Evolutionary conservation across 2,329 filamentous ascomycete species (phyloP).

Genomic region (Metarhizium sp.): DNA sequence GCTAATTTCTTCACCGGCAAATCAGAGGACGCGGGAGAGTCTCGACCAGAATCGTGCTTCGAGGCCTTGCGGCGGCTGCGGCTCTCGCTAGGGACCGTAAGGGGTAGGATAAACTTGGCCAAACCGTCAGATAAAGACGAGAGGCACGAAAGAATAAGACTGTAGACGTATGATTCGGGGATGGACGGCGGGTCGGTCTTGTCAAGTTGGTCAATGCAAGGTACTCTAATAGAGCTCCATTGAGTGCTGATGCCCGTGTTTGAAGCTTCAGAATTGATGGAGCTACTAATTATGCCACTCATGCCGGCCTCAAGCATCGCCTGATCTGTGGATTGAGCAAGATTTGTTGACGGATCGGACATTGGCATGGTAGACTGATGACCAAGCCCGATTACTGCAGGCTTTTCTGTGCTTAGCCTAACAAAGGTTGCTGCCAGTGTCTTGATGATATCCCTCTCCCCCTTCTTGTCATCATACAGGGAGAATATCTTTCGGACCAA

Average conservation of each 20-base stretch:
- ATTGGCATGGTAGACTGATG: slow-evolving; percentile 79
- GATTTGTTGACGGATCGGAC: slow-evolving; percentile 42
- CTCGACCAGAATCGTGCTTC: slow-evolving; percentile 33
- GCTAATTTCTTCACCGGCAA: slow-evolving; percentile 21
- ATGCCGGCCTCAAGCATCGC: slow-evolving; percentile 85
- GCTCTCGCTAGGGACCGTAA: slow-evolving; percentile 72
- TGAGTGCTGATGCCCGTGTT: slow-evolving; percentile 77
- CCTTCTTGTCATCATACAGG: slow-evolving; percentile 65
- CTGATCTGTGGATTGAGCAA: slow-evolving; percentile 60
- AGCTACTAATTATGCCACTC: slow-evolving; percentile 73
- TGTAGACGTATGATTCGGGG: slow-evolving; percentile 91
- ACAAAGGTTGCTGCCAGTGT: slow-evolving; percentile 83
- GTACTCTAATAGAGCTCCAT: slow-evolving; percentile 80
- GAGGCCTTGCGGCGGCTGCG: slow-evolving; percentile 40
- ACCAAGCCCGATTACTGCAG: slow-evolving; percentile 76
- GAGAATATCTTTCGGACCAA: slow-evolving; percentile 73
- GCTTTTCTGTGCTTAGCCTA: slow-evolving; percentile 86
- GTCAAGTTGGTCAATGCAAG: slow-evolving; percentile 89
- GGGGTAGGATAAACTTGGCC: slow-evolving; percentile 83
- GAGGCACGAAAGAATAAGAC: slow-evolving; percentile 78
- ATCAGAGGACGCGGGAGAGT: slow-evolving; percentile 31
- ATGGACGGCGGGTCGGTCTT: slow-evolving; percentile 75
- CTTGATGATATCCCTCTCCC: slow-evolving; percentile 66
- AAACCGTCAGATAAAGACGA: slow-evolving; percentile 85
- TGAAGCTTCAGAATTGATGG: slow-evolving; percentile 55